Base-by-base conservation (phyloP, 495 filamentous ascomycete species). In the Aspergillus sparsus region DNA sequence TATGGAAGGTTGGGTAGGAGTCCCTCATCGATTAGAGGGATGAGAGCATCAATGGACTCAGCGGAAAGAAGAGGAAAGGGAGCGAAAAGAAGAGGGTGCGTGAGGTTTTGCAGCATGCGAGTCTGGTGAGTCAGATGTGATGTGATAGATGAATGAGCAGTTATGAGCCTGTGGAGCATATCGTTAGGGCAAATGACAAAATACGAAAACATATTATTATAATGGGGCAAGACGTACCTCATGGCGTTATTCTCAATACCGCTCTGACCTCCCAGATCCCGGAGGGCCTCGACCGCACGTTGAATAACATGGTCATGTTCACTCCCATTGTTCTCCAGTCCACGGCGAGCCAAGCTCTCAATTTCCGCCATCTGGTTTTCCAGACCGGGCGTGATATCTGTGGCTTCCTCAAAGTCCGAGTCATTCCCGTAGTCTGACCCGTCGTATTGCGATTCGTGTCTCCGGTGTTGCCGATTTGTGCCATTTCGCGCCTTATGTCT, bases 101-200 rank as follows among this genome's bases (percentile, higher is more conserved):
- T 83, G 44, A 97, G 86, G 52, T 86, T 89, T 73, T 93, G 89
- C 6, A 97, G 81, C 16, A 86, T 83, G 51, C 89, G 87, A 34
- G 90, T 89, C 79, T 96, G 91, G 74, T 94, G 87, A n/a, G 82
- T 81, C 37, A 96, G 81, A 70, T 96, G 90, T 35, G 89, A 87
- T 53, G 90, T 86, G 36, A 97, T 81, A 15, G 92, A 91, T 42
- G 88, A 85, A 73, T 97, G 90, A 37, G 92, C 90, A 31, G 92
- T 95, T 66, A 92, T 91, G 58, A 97, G 80, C 68, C 92, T 95
- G 63, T 49, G 51, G 51, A 53, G 13, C 9, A 47, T 59, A 18
- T 15, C 56, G 62, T 73, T 42, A 73, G 69, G 21, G 21, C 21
- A 27, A 27, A 27, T 27, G 21, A 27, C 1, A 27, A 27, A 3